These are phyloP conservation scores for Paramecium pentaurelia DNA, from an alignment of 73 alveolate genomes.

Conservation along the genomic window DNA sequence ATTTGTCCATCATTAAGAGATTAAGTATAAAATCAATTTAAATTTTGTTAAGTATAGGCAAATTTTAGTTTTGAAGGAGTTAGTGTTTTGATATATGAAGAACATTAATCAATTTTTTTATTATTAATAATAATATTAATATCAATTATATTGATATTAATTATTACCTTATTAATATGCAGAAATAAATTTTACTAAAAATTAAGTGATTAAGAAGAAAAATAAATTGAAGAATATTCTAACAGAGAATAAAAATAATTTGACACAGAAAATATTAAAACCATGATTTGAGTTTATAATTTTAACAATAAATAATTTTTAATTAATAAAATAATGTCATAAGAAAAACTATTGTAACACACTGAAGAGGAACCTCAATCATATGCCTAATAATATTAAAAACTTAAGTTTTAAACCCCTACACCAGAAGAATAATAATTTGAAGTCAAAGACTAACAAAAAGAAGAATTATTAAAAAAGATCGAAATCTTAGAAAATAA, in stretches of 20 bases:
- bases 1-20: background rate
- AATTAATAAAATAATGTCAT: background rate
- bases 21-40: background rate
- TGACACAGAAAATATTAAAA: background rate
- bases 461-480: conserved; percentile 9
- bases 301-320: background rate
- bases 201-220: background rate
- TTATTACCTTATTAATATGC: background rate
- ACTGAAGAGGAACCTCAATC: background rate
- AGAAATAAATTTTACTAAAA: background rate
- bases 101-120: background rate
- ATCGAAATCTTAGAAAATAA: background rate
- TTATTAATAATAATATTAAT: background rate
- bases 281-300: background rate
- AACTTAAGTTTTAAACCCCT: background rate
- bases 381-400: background rate
- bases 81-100: background rate
- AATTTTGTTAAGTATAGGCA: background rate
- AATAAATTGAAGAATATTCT: background rate
- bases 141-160: background rate
- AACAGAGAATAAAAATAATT: background rate
- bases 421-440: background rate
- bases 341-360: background rate
- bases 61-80: conserved; percentile 30
- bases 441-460: background rate